These are phyloP conservation scores for Seiridium cupressi DNA, from an alignment of 2,329 filamentous ascomycete species.

Conservation along the genomic window DNA sequence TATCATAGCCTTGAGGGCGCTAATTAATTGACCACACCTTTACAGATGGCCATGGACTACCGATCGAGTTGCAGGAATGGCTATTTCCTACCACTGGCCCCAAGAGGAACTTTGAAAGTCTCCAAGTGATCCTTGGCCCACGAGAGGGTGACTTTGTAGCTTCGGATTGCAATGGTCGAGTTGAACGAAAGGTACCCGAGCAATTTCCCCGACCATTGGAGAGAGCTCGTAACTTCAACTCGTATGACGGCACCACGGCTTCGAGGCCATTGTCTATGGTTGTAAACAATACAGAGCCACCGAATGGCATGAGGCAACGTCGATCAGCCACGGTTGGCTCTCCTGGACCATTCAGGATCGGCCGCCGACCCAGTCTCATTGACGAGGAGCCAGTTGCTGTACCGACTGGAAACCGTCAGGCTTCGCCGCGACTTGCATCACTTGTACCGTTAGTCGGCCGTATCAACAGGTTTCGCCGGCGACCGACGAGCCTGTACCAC, in stretches of 20 bases:
- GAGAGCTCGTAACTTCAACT: constrained; percentile 19
- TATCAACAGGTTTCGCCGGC: constrained; percentile 4
- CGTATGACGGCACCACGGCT: constrained; percentile 1
- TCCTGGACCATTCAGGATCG: background rate
- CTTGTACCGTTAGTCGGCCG: constrained; percentile 15
- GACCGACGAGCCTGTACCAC: background rate
- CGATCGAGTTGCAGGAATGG: constrained; percentile 23
- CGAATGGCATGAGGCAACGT: background rate
- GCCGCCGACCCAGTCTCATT: constrained; percentile 3
- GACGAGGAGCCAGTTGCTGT: background rate
- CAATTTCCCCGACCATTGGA: constrained; percentile 12
- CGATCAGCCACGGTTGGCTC: constrained; percentile 7
- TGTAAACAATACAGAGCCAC: background rate
- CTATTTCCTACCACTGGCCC: constrained; percentile 25
- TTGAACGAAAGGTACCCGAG: constrained; percentile 19
- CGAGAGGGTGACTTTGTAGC: constrained; percentile 26
- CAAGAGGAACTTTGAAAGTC: constrained; percentile 24
- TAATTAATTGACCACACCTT: background rate
- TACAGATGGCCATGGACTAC: constrained; percentile 24
- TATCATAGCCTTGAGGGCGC: background rate
- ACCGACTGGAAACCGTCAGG: background rate
- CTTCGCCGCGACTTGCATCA: constrained; percentile 3
- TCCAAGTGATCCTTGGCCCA: constrained; percentile 26
- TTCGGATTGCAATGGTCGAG: constrained; percentile 24
- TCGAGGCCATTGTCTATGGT: constrained; percentile 8